Conservation (phyloP, 345 rosid species). For the thale cress (Arabidopsis thaliana) region DNA sequence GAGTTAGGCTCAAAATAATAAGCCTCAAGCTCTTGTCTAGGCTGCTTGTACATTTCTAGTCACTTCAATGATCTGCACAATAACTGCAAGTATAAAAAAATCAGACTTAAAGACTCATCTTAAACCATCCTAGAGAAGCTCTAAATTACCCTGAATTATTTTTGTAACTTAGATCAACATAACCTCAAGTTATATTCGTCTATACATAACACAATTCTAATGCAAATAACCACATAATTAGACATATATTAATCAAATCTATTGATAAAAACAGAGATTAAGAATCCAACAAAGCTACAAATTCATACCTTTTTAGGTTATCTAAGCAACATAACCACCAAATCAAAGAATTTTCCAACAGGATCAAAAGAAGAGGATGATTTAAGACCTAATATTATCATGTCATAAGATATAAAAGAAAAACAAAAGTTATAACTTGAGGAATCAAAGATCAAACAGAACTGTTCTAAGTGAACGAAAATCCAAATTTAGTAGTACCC, state of each 20-base stretch:
- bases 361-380: slow-evolving; percentile 1
- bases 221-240: background rate
- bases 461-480: slow-evolving; percentile 15
- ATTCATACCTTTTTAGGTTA: slow-evolving; percentile 8
- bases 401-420: background rate
- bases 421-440: background rate
- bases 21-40: slow-evolving; percentile 38
- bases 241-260: slow-evolving; percentile 12
- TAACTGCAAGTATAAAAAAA: background rate
- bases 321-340: background rate
- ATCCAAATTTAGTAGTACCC: slow-evolving; percentile 27
- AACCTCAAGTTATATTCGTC: background rate
- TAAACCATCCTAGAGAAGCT: slow-evolving; percentile 16
- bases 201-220: background rate
- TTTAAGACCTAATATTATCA: slow-evolving; percentile 14
- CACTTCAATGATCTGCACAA: slow-evolving; percentile 28
- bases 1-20: slow-evolving; percentile 21
- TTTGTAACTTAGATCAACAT: slow-evolving; percentile 16
- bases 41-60: slow-evolving; percentile 38
- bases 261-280: background rate
- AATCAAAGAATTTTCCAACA: slow-evolving; percentile 31
- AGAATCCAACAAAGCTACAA: slow-evolving; percentile 3
- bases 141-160: background rate
- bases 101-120: background rate
- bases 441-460: slow-evolving; percentile 21